Evolutionary conservation across 345 rosid genomes (phyloP), one percentile per base, ranked within the genome.

Genomic region (Moricandia moricandioides): DNA sequence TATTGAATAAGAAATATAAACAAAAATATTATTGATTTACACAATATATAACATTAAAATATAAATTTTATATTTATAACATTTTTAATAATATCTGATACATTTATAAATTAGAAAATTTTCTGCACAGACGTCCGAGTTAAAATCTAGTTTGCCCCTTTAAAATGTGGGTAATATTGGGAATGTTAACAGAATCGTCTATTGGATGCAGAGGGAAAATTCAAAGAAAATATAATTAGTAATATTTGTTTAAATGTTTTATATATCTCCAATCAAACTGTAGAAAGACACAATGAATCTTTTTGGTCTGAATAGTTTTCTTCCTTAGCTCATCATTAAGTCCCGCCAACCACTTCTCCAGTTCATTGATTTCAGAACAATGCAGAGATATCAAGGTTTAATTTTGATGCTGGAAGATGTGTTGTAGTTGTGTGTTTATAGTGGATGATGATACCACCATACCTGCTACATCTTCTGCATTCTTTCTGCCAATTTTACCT

Each of bases 321-420:
- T 75, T 66, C 16, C 64, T 69, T 62, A 40, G 6, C 54, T 0
- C 7, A 24, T 69, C 39, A 6, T 61, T 68, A 65, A 94, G 91
- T 40, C 96, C 88, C 1, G 93, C 96, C 91, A 91, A 80, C 9
- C 93, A 88, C 86, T 94, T 85, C 87, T 91, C 97, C 27, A 94
- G 85, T 67, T 87, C 96, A 79, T 88, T 83, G 11, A 84, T 76
- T 58, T 78, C 93, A 72, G 95, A 91, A 83, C 97, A 91, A 86
- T n/a, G 59, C 17, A 65, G 26, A 73, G 34, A 67, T 7, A 72
- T 47, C 0, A 52, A 33, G 57, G 21, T 40, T 69, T 69, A 13
- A 30, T 30, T 30, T 30, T 4, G 29, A 33, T 0, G 3, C 71
- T 31, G 57, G 3, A 43, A 47, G 14, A 59, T 14, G 5, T 39